Evolutionary conservation across 192 early-diverging fungal genomes (phyloP).

Genomic region (Podila epigama): DNA sequence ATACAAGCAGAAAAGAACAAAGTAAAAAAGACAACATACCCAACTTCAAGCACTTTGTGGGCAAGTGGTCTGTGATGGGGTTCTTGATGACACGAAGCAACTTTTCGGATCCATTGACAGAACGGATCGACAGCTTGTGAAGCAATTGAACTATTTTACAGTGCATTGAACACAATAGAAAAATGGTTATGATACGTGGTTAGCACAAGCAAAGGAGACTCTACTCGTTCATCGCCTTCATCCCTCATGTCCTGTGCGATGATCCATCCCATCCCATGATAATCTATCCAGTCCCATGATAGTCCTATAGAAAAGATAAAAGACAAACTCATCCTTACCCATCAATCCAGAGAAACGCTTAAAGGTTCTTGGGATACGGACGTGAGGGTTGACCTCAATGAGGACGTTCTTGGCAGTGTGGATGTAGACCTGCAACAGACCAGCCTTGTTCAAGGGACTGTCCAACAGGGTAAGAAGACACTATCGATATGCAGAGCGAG

Average conservation of each 20-base stretch:
- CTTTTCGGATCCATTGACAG: slow-evolving; percentile 91
- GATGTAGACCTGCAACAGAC: slow-evolving; percentile 97
- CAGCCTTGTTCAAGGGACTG: slow-evolving; percentile 98
- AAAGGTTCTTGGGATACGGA: slow-evolving; percentile 99
- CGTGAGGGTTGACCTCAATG: slow-evolving; percentile 97
- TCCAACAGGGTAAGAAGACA: slow-evolving; percentile 96
- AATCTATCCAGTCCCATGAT: no score
- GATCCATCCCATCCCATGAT: no score
- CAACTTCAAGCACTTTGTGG: slow-evolving; percentile 85
- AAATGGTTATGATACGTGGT: not conserved
- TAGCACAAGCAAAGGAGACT: no score
- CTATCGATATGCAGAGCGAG: slow-evolving; percentile 27
- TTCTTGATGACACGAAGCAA: slow-evolving; percentile 98
- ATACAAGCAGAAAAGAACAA: not conserved
- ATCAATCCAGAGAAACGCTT: slow-evolving; percentile 98
- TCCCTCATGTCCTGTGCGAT: no score
- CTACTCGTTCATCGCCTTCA: no score
- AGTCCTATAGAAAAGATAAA: not conserved
- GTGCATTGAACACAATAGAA: no score
- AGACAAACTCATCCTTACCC: slow-evolving; percentile 72
- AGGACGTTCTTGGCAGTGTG: slow-evolving; percentile 94
- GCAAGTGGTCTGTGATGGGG: slow-evolving; percentile 96
- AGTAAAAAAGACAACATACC: slow-evolving; percentile 56
- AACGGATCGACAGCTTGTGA: slow-evolving; percentile 95
- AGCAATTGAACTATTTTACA: slow-evolving; percentile 85